Evolutionary conservation across 352 stramenopile species (phyloP).

Genomic region (Pythium diclinum): DNA sequence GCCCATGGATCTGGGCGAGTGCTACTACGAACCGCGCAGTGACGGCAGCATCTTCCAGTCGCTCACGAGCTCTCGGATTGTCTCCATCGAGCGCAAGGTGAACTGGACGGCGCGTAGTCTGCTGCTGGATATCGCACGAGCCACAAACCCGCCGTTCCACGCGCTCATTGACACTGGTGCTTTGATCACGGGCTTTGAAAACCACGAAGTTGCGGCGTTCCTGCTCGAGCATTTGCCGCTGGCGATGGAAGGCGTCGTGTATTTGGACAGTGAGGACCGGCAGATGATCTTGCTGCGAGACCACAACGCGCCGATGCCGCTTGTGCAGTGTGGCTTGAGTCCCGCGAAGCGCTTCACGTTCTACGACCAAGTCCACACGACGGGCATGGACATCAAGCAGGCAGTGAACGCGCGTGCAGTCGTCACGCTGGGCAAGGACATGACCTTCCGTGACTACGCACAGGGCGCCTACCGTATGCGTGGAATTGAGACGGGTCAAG

Average conservation of each 20-base stretch:
- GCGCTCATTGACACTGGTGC: slow-evolving; percentile 91
- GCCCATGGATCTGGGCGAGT: slow-evolving; percentile 97
- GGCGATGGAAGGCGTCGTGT: slow-evolving; percentile 90
- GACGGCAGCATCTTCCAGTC: slow-evolving; percentile 98
- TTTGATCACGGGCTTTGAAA: slow-evolving; percentile 89
- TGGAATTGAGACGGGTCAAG: slow-evolving; percentile 88
- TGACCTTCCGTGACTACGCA: slow-evolving; percentile 94
- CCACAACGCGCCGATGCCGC: slow-evolving; percentile 92
- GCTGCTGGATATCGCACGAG: slow-evolving; percentile 71
- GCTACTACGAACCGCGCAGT: slow-evolving; percentile 97
- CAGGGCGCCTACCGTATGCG: slow-evolving; percentile 92
- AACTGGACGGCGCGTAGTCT: slow-evolving; percentile 78
- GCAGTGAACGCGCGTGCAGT: slow-evolving; percentile 85
- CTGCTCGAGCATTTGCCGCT: slow-evolving; percentile 70
- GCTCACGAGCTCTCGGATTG: slow-evolving; percentile 92
- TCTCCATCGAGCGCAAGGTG: slow-evolving; percentile 80
- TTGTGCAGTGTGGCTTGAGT: slow-evolving; percentile 87
- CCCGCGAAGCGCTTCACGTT: slow-evolving; percentile 90
- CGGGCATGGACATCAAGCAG: slow-evolving; percentile 93
- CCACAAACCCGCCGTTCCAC: slow-evolving; percentile 66
- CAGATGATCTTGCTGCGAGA: slow-evolving; percentile 94
- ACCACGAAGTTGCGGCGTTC: slow-evolving; percentile 84
- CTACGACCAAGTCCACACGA: slow-evolving; percentile 94
- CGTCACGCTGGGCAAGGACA: slow-evolving; percentile 94
- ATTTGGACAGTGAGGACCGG: slow-evolving; percentile 85